These are phyloP conservation scores for Citrus australasica DNA, from an alignment of 345 rosid genomes.

Conservation along the genomic window DNA sequence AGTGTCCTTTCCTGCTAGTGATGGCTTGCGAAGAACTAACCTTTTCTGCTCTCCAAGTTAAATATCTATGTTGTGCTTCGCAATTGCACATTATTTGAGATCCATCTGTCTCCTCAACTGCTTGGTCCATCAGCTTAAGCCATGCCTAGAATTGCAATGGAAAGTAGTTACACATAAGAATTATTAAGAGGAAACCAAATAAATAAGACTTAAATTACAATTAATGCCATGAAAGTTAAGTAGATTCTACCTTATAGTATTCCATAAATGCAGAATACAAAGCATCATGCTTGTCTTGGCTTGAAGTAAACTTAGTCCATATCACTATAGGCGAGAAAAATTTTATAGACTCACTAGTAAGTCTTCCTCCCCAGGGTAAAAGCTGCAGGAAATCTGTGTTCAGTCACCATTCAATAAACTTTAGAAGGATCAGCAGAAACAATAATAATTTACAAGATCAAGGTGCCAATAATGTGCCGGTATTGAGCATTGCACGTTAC, in stretches of 20 bases:
- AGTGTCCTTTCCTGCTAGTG: neutral
- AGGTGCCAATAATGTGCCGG: neutral
- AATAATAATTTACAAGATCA: neutral
- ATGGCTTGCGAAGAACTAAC: slow-evolving; percentile 17
- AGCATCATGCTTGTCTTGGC: slow-evolving; percentile 35
- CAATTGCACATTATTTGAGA: slow-evolving; percentile 34
- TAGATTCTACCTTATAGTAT: slow-evolving; percentile 51
- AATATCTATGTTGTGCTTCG: slow-evolving; percentile 67
- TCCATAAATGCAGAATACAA: slow-evolving; percentile 61
- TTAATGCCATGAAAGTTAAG: neutral
- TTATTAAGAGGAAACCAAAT: neutral
- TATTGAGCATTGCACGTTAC: slow-evolving; percentile 33
- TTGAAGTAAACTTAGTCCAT: slow-evolving; percentile 61
- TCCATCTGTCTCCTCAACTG: slow-evolving; percentile 36
- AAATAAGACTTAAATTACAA: neutral
- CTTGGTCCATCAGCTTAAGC: slow-evolving; percentile 50
- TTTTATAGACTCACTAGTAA: slow-evolving; percentile 77
- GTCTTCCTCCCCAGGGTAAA: slow-evolving; percentile 97
- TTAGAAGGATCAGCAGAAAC: slow-evolving; percentile 4
- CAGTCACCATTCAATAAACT: slow-evolving; percentile 32
- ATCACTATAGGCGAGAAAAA: slow-evolving; percentile 74
- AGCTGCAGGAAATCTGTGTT: slow-evolving; percentile 62
- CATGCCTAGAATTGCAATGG: slow-evolving; percentile 45
- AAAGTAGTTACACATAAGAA: neutral
- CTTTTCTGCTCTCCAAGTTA: slow-evolving; percentile 75